Percentiles rank a stretch among this genome's conserved stretches.
phyloP scores from a whole-genome alignment of 768 basidiomycete species.

The Boletus bicolor region DNA sequence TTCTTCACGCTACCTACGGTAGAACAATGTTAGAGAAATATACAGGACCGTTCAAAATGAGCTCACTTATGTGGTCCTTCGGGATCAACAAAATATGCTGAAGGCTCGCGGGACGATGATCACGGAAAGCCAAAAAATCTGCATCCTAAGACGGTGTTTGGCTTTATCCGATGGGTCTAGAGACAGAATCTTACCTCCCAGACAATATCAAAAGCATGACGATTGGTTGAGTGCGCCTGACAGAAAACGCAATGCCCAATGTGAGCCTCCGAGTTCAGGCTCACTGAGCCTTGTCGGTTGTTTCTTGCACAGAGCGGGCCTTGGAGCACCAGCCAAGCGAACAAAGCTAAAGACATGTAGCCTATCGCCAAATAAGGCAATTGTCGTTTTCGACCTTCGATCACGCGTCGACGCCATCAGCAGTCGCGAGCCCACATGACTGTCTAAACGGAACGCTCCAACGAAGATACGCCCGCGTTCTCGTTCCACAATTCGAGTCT shows the following conservation, averaged over 20 bases:
- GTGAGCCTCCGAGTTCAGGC: background rate
- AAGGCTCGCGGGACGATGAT: conserved; percentile 45
- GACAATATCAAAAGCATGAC: conserved; percentile 42
- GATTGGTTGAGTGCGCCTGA: conserved; percentile 35
- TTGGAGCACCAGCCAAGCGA: conserved; percentile 12
- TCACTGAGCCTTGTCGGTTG: background rate
- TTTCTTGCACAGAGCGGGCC: background rate
- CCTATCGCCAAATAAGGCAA: conserved; percentile 14
- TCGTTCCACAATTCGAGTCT: too few relatives aligned
- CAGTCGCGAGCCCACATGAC: background rate
- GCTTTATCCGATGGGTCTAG: background rate
- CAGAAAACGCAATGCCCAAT: conserved; percentile 38
- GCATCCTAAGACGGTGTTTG: conserved; percentile 36
- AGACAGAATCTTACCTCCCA: conserved; percentile 41
- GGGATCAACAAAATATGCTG: conserved; percentile 54
- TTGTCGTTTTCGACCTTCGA: background rate
- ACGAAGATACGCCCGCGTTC: background rate
- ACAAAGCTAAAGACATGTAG: background rate
- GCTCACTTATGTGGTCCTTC: conserved; percentile 48
- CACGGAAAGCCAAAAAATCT: conserved; percentile 49
- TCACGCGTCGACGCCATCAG: background rate
- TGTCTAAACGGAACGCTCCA: background rate
- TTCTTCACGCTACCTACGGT: conserved; percentile 52
- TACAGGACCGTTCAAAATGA: background rate
- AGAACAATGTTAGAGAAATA: background rate